Base-by-base conservation (phyloP, 2,329 filamentous ascomycete species). In the Fusarium begoniae region DNA sequence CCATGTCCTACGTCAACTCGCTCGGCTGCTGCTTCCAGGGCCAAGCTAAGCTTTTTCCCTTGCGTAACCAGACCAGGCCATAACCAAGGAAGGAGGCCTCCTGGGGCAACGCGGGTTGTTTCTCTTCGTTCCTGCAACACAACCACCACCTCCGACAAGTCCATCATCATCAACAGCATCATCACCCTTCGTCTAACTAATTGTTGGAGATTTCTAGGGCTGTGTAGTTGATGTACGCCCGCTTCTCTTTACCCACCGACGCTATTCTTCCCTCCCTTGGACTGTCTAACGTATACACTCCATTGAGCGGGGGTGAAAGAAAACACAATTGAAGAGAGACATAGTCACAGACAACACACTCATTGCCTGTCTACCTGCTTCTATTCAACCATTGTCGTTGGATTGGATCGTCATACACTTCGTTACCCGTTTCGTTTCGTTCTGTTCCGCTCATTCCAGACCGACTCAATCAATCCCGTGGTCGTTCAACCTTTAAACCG, bases 1-100 rank as follows among this genome's bases (percentile, higher is more conserved):
- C 71, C 71, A 74, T 73, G 71, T 72, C 54, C 71, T 74, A 74
- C 71, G 71, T 74, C 71, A 74, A 74, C 47, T 41, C 41, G 44
- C 58, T 41, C n/a, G 28, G 54, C 12, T 59, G 54, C 51, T 65
- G 24, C 41, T 28, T 37, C 43, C n/a, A 44, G 38, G 45, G 22
- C 62, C 63, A 66, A 63, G 58, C 63, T 55, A 55, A 53, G 50
- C 51, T 55, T 55, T 65, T 63, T 17, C 37, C 44, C 64, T 55
- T 58, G 62, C 64, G 28, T 28, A 30, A 40, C 35, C 43, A 28
- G 26, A 26, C 40, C 38, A 51, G 41, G 4, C 30, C 40, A 28
- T 54, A 22, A 47, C 28, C 64, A 66, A 59, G 61, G 55, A 40
- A 72, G 64, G 71, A 73, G 71, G 71, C 71, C 71, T 73, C 71